These are phyloP conservation scores for Coprinopsis cinerea DNA, from an alignment of 768 basidiomycete species.

Conservation along the genomic window DNA sequence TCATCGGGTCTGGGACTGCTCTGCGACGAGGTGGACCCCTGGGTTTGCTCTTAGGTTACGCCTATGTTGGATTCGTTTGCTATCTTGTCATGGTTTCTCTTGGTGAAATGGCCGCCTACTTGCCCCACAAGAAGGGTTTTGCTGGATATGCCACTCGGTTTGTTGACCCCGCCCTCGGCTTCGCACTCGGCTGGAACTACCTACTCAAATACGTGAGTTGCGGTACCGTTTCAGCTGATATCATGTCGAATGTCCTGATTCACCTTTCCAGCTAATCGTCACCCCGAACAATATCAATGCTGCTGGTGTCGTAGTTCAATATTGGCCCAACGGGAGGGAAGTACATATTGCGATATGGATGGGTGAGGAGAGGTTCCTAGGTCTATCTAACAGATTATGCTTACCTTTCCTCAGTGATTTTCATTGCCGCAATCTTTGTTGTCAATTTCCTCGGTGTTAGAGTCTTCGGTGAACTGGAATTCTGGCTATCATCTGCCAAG, in stretches of 20 bases:
- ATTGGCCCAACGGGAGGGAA: slow-evolving; percentile 31
- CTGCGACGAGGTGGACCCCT: slow-evolving; percentile 50
- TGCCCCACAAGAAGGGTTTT: slow-evolving; percentile 58
- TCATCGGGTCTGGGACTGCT: slow-evolving; percentile 56
- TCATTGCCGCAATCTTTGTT: slow-evolving; percentile 48
- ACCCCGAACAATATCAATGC: slow-evolving; percentile 65
- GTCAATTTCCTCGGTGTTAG: slow-evolving; percentile 60
- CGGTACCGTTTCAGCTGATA: background rate
- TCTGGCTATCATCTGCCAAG: slow-evolving; percentile 70
- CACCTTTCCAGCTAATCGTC: slow-evolving; percentile 42
- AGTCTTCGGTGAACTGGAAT: slow-evolving; percentile 69
- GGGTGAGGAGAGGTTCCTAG: slow-evolving; percentile 35
- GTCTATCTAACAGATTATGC: background rate
- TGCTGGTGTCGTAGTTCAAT: slow-evolving; percentile 47
- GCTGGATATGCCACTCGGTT: slow-evolving; percentile 59
- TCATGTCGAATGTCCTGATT: background rate
- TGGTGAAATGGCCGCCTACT: slow-evolving; percentile 45
- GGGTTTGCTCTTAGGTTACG: slow-evolving; percentile 34
- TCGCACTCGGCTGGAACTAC: slow-evolving; percentile 63
- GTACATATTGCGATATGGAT: slow-evolving; percentile 51
- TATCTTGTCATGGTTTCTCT: slow-evolving; percentile 55
- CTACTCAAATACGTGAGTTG: slow-evolving; percentile 46
- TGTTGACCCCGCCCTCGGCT: slow-evolving; percentile 63
- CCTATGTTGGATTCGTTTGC: slow-evolving; percentile 50
- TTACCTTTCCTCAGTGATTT: slow-evolving; percentile 35